Evolutionary conservation across 2,329 filamentous ascomycete genomes (phyloP).

Genomic region (Cercospora canescens): DNA sequence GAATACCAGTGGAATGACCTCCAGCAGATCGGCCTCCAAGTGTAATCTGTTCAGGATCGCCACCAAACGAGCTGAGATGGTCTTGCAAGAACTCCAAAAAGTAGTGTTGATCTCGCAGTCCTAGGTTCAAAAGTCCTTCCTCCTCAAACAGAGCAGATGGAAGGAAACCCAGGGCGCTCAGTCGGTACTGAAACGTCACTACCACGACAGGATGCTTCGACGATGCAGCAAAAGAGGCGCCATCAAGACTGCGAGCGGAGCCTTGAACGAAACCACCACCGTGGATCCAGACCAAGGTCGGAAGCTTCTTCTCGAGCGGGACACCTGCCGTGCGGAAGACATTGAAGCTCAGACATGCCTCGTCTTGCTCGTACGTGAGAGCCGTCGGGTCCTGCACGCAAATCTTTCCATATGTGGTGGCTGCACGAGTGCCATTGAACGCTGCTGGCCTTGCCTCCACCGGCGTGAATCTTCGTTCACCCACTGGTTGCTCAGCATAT

Average conservation of each 20-base stretch:
- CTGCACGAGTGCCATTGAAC: slow-evolving; percentile 10
- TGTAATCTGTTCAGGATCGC: slow-evolving; percentile 29
- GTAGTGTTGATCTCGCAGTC: slow-evolving; percentile 42
- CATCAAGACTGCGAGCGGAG: slow-evolving; percentile 57
- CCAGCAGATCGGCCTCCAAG: slow-evolving; percentile 53
- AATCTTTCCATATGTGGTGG: slow-evolving; percentile 23
- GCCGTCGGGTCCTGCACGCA: slow-evolving; percentile 16
- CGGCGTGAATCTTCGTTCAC: slow-evolving; percentile 54
- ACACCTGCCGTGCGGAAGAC: slow-evolving; percentile 46
- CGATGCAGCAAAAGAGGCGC: slow-evolving; percentile 61
- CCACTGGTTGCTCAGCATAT: slow-evolving; percentile 43
- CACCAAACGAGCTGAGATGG: slow-evolving; percentile 43
- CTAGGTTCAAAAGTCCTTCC: slow-evolving; percentile 51
- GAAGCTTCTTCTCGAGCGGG: slow-evolving; percentile 45
- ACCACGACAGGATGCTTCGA: slow-evolving; percentile 50
- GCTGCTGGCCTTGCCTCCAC: slow-evolving; percentile 30
- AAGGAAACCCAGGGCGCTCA: slow-evolving; percentile 68
- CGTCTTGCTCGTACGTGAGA: slow-evolving; percentile 31
- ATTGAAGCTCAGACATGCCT: slow-evolving; percentile 62
- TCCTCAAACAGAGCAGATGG: slow-evolving; percentile 53
- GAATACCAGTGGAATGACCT: slow-evolving; percentile 67
- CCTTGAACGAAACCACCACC: slow-evolving; percentile 57
- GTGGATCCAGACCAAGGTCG: slow-evolving; percentile 61
- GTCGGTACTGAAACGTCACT: slow-evolving; percentile 61
- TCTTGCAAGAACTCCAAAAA: slow-evolving; percentile 43